A percentile compares a stretch with the other conserved stretches of the same genome.
phyloP scores from a whole-genome alignment of 1,139 yeast genomes.

The Candida sp. region DNA sequence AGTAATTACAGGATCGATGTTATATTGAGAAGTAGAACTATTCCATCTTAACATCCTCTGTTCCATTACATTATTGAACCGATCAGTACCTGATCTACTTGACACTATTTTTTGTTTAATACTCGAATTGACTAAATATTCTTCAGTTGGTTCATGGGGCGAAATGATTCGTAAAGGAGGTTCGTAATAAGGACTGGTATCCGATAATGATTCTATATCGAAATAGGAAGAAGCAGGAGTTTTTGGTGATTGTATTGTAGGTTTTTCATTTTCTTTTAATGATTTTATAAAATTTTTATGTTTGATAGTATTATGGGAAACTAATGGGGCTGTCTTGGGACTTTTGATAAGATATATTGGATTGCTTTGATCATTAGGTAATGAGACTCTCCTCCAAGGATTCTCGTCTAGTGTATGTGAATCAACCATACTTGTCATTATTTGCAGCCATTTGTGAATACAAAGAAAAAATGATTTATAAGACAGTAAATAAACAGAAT shows the following conservation, averaged over 20 bases:
- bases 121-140: background rate
- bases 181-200: slow-evolving; percentile 6
- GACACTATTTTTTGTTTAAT: slow-evolving; percentile 11
- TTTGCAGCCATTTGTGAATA: background rate
- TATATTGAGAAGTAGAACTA: slow-evolving; percentile 44
- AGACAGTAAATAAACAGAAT: too few species aligned
- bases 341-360: background rate
- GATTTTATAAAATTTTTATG: background rate
- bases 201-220: slow-evolving; percentile 9
- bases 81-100: slow-evolving; percentile 19
- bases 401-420: background rate
- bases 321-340: background rate
- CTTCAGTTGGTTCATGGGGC: slow-evolving; percentile 12
- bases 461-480: background rate
- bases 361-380: background rate
- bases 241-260: background rate
- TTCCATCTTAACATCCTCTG: slow-evolving; percentile 51
- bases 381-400: background rate
- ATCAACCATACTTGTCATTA: background rate
- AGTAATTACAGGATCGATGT: slow-evolving; percentile 27
- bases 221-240: slow-evolving; percentile 6
- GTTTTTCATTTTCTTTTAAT: background rate
- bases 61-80: slow-evolving; percentile 44
- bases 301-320: background rate
- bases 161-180: slow-evolving; percentile 5